Conservation (phyloP, 192 early-diverging fungal species). For the Mortierella hygrophila region DNA sequence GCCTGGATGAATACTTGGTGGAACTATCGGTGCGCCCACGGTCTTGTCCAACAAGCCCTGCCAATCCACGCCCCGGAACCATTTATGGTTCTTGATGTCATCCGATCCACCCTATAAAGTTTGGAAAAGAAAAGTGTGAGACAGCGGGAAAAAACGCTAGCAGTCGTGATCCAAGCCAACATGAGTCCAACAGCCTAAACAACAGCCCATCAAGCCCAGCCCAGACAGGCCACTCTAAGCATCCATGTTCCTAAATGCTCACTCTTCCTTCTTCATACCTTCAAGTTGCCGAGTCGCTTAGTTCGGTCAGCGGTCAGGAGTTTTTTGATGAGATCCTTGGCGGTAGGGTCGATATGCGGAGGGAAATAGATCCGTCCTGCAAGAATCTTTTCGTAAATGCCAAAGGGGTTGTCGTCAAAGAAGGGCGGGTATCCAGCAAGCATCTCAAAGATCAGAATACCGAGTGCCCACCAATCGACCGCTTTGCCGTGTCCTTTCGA, state of each 20-base stretch:
- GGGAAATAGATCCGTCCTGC: conserved; percentile 92
- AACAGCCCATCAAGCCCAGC: not conserved
- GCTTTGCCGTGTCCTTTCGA: conserved; percentile 97
- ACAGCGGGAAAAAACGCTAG: not conserved
- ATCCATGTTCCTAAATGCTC: no score
- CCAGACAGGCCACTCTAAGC: not conserved
- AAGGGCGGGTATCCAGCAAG: conserved; percentile 97
- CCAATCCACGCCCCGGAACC: conserved; percentile 97
- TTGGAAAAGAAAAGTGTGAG: not conserved
- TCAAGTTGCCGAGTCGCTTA: conserved; percentile 94
- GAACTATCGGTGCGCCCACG: conserved; percentile 90
- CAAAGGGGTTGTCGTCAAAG: conserved; percentile 97
- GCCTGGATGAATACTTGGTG: conserved; percentile 86
- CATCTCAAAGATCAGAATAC: conserved; percentile 99
- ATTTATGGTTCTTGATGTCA: conserved; percentile 94
- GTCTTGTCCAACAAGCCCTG: conserved; percentile 81
- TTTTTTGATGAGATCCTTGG: conserved; percentile 92
- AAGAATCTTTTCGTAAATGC: conserved; percentile 99
- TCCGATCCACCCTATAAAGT: conserved; percentile 78
- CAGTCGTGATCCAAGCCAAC: not conserved
- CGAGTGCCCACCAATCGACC: conserved; percentile 99
- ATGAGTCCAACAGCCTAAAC: no score
- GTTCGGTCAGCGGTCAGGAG: conserved; percentile 92
- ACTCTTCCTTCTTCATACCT: conserved; percentile 36
- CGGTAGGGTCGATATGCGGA: conserved; percentile 83